A percentile compares a stretch with the other conserved stretches of the same genome.
These are phyloP conservation scores for Citeromyces siamensis DNA, from an alignment of 1,139 yeast species.

Conservation along the genomic window DNA sequence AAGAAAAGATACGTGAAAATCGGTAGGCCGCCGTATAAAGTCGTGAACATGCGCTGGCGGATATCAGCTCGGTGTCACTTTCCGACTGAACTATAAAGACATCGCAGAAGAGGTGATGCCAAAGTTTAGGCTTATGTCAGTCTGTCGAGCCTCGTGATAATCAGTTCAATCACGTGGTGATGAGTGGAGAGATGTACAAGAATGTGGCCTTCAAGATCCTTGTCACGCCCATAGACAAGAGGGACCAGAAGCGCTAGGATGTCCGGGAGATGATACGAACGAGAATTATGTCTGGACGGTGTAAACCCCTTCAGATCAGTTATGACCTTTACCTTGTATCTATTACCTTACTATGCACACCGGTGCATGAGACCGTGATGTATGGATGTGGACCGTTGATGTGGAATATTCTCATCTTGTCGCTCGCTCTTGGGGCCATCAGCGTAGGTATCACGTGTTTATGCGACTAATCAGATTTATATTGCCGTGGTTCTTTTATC, in stretches of 20 bases:
- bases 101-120: conserved; percentile 37
- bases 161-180: conserved; percentile 49
- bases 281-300: conserved; percentile 60
- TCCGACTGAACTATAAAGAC: conserved; percentile 44
- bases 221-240: conserved; percentile 37
- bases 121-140: conserved; percentile 55
- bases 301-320: too few species aligned
- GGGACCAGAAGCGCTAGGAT: conserved; percentile 46
- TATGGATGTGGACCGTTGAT: too few species aligned
- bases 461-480: conserved; percentile 21
- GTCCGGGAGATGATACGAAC: conserved; percentile 58
- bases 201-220: conserved; percentile 64
- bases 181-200: conserved; percentile 80
- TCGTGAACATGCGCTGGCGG: conserved; percentile 46
- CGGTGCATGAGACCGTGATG: too few species aligned
- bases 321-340: too few species aligned
- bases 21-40: conserved; percentile 61
- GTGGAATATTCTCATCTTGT: too few species aligned
- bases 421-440: background rate
- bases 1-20: conserved; percentile 47
- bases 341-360: too few species aligned
- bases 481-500: conserved; percentile 34
- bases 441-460: background rate
- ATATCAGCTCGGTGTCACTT: conserved; percentile 47
- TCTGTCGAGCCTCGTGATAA: conserved; percentile 29